Conservation (phyloP, 371 early-diverging fungal species). For the Mortierella sp. region DNA sequence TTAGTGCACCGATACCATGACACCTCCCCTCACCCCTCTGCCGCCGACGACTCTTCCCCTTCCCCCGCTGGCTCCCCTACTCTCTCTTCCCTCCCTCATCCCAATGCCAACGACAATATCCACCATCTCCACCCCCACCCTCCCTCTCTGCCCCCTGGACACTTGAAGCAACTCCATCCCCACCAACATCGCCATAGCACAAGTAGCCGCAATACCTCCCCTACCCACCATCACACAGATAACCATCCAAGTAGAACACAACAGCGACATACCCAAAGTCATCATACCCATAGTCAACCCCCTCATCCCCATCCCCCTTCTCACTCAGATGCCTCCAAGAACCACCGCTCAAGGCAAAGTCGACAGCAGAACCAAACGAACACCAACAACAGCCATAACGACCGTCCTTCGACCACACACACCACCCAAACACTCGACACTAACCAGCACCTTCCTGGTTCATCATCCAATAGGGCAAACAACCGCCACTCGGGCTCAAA, state of each 20-base stretch:
- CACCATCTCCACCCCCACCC: conserved; percentile 8
- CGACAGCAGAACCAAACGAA: not conserved
- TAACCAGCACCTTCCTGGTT: conserved; percentile 34
- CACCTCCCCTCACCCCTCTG: not conserved
- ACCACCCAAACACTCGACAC: conserved; percentile 9
- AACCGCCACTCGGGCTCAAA: conserved; percentile 6
- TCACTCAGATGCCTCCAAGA: not conserved
- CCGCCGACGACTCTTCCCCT: conserved; percentile 10
- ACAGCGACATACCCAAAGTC: conserved; percentile 6
- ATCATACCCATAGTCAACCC: not conserved
- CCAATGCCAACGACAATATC: conserved; percentile 6
- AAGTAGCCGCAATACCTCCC: not conserved
- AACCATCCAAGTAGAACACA: not conserved
- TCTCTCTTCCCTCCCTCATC: conserved; percentile 16
- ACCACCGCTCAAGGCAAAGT: conserved; percentile 1
- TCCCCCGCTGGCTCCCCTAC: conserved; percentile 11
- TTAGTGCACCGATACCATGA: conserved; percentile 27
- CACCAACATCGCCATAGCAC: not conserved
- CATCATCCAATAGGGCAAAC: conserved; percentile 15
- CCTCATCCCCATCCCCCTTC: not conserved
- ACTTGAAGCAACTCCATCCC: not conserved
- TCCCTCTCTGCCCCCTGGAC: not conserved
- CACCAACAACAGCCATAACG: conserved; percentile 4
- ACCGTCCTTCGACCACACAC: not conserved
- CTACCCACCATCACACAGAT: not conserved